Conservation (phyloP, 495 filamentous ascomycete genomes). For the Xylaria bambusicola region DNA sequence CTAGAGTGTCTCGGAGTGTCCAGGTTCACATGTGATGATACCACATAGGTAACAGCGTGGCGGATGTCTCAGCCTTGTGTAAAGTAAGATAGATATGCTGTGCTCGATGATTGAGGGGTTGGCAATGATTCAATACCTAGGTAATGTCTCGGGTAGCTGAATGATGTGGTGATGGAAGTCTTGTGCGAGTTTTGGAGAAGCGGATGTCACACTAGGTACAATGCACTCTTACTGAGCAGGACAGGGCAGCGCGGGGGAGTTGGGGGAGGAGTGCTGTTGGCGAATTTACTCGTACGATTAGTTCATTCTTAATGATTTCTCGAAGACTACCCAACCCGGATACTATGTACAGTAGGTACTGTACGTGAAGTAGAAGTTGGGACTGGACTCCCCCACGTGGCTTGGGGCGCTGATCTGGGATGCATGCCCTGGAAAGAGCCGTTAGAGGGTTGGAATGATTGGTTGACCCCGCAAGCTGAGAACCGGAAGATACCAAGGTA, state of each 20-base stretch:
- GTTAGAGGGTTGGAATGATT: slow-evolving; percentile 10
- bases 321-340: too few relatives aligned
- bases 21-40: too few relatives aligned
- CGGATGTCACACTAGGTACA: too few relatives aligned
- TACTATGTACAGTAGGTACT: too few relatives aligned
- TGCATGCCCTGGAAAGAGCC: not conserved
- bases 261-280: too few relatives aligned
- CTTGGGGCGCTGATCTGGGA: not conserved
- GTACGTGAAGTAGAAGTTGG: not conserved
- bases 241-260: too few relatives aligned
- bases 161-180: not conserved
- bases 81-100: not conserved
- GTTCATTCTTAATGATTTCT: too few relatives aligned
- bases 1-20: too few relatives aligned
- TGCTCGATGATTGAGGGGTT: not conserved
- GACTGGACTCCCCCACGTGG: slow-evolving; percentile 8
- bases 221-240: too few relatives aligned
- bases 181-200: too few relatives aligned
- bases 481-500: not conserved
- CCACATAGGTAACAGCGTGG: not conserved
- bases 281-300: too few relatives aligned
- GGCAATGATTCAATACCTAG: too few relatives aligned
- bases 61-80: not conserved
- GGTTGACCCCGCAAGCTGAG: slow-evolving; percentile 21
- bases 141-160: not conserved